Evolutionary conservation across 768 basidiomycete genomes (phyloP).

Genomic region (Leccinum incarnatum): DNA sequence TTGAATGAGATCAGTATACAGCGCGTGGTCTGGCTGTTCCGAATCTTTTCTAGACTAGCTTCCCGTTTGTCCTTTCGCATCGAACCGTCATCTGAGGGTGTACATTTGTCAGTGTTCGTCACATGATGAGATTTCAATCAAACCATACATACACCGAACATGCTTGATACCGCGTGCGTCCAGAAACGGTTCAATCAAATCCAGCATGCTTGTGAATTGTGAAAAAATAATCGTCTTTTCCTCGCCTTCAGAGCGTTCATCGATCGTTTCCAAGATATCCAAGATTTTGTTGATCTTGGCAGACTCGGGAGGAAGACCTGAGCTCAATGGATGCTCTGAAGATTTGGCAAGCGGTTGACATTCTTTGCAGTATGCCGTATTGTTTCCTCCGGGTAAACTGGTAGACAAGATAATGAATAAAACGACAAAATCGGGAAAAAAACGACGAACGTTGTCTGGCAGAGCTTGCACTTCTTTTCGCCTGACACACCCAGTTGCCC

Average conservation of each 20-base stretch:
- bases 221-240: slow-evolving; percentile 98
- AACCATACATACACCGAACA: slow-evolving; percentile 73
- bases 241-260: slow-evolving; percentile 48
- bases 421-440: neutral
- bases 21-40: slow-evolving; percentile 49
- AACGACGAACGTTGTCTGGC: slow-evolving; percentile 61
- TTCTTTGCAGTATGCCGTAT: slow-evolving; percentile 50
- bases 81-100: slow-evolving; percentile 74
- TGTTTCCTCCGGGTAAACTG: slow-evolving; percentile 19
- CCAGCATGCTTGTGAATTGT: slow-evolving; percentile 86
- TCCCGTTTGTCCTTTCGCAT: slow-evolving; percentile 80
- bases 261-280: slow-evolving; percentile 64
- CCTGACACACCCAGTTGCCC: slow-evolving; percentile 60
- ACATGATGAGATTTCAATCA: neutral
- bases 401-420: neutral
- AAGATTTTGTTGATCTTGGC: slow-evolving; percentile 87
- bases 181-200: slow-evolving; percentile 85
- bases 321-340: slow-evolving; percentile 31
- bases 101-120: slow-evolving; percentile 5
- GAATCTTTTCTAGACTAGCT: slow-evolving; percentile 70
- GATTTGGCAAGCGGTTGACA: slow-evolving; percentile 56
- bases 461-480: slow-evolving; percentile 73
- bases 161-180: slow-evolving; percentile 61
- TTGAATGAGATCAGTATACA: slow-evolving; percentile 97
- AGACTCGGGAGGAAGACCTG: slow-evolving; percentile 59